Percentiles rank a stretch among this genome's conserved stretches.
Evolutionary conservation across 78 protist species (phyloP).

Genomic region (Speleostelium caveatum): DNA sequence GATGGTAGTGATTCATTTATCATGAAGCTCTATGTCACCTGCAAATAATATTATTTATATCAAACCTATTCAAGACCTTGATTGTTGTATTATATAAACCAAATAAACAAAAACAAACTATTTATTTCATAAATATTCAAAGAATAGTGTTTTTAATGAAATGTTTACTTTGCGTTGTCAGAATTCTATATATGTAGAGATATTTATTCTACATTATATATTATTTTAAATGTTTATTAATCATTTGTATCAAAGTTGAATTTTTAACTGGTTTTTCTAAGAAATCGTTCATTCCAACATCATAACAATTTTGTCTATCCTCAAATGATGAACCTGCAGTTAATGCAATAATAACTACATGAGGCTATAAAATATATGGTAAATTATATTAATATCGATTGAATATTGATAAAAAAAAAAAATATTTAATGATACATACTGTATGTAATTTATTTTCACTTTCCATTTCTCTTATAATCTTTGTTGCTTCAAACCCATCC

Average conservation of each 20-base stretch:
- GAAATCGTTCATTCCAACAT: constrained; percentile 75
- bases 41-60: constrained; percentile 2
- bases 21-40: constrained; percentile 23
- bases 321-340: constrained; percentile 35
- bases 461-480: constrained; percentile 27
- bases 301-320: constrained; percentile 48
- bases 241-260: constrained; percentile 13
- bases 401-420: too few relatives aligned
- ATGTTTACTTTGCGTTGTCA: too few relatives aligned
- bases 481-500: constrained; percentile 69
- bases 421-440: background rate
- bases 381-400: too few relatives aligned
- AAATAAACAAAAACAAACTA: too few relatives aligned
- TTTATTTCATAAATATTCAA: too few relatives aligned
- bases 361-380: too few relatives aligned
- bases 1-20: constrained; percentile 61
- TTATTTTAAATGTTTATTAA: constrained; percentile 29
- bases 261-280: constrained; percentile 44
- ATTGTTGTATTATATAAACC: too few relatives aligned
- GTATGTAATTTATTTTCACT: background rate
- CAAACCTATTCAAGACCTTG: too few relatives aligned
- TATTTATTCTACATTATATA: too few relatives aligned
- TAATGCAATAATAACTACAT: constrained; percentile 57
- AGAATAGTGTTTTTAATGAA: too few relatives aligned
- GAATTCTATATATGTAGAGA: too few relatives aligned